Percentiles rank a stretch among this genome's conserved stretches.
Conservation (phyloP, 2,329 filamentous ascomycete species). For the Calonectria multiphialidica region DNA sequence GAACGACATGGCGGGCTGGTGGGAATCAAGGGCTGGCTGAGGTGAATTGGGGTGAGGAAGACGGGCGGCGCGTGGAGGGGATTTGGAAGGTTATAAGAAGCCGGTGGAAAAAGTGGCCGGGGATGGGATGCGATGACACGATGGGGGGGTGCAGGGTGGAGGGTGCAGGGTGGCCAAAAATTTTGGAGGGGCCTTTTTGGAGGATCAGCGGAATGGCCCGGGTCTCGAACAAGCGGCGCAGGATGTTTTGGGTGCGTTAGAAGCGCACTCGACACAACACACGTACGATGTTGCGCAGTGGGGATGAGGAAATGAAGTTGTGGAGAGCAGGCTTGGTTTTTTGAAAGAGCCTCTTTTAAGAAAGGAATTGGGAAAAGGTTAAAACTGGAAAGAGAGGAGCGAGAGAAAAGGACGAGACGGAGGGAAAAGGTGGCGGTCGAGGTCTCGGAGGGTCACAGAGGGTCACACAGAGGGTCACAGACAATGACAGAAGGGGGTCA, state of each 20-base stretch:
- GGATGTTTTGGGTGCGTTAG: not conserved
- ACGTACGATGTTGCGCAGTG: not conserved
- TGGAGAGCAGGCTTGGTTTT: not conserved
- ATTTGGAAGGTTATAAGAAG: slow-evolving; percentile 13
- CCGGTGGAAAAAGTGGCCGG: slow-evolving; percentile 18
- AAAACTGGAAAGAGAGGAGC: not conserved
- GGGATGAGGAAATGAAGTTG: slow-evolving; percentile 13
- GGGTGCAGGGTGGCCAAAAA: slow-evolving; percentile 41
- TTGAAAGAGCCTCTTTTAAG: not conserved
- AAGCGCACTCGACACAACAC: not conserved
- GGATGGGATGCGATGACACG: slow-evolving; percentile 19
- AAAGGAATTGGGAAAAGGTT: not conserved
- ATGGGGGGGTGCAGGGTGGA: slow-evolving; percentile 32
- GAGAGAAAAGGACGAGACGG: slow-evolving; percentile 14
- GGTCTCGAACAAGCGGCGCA: slow-evolving; percentile 17
- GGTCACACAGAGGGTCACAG: not conserved
- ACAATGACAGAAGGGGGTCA: not conserved
- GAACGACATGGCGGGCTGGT: slow-evolving; percentile 68
- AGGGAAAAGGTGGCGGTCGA: not conserved
- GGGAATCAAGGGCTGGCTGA: slow-evolving; percentile 18
- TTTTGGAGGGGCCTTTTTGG: slow-evolving; percentile 25
- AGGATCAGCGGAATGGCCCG: slow-evolving; percentile 35
- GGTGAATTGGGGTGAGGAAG: slow-evolving; percentile 6
- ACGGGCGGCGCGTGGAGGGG: not conserved
- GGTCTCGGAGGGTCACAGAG: slow-evolving; percentile 9